Evolutionary conservation across 352 stramenopile genomes (phyloP).

Genomic region (Plasmopara viticola): DNA sequence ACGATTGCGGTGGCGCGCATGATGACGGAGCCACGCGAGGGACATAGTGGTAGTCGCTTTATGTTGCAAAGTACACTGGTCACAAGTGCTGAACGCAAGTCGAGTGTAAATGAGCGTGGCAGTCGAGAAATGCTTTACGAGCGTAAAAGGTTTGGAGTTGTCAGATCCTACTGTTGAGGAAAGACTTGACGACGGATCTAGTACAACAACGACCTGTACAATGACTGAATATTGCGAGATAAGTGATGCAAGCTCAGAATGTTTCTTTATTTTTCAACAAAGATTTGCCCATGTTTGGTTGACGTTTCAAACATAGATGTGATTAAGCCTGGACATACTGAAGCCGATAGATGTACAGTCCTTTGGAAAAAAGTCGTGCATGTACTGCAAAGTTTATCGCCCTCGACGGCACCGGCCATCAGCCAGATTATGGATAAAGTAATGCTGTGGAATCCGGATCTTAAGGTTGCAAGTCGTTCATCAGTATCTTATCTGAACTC

Average conservation of each 20-base stretch:
- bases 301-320: background rate
- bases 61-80: conserved; percentile 6
- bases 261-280: background rate
- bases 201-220: background rate
- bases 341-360: background rate
- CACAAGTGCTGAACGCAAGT: conserved; percentile 12
- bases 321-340: background rate
- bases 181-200: background rate
- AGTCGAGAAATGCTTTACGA: conserved; percentile 15
- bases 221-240: background rate
- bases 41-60: conserved; percentile 18
- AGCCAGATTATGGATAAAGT: too few species aligned
- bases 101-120: conserved; percentile 16
- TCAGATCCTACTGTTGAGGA: background rate
- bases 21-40: conserved; percentile 28
- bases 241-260: too few species aligned
- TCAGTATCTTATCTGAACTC: too few species aligned
- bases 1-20: conserved; percentile 25
- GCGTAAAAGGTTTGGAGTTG: background rate
- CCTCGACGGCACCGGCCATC: too few species aligned
- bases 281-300: background rate
- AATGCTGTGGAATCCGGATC: too few species aligned
- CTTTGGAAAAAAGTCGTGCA: too few species aligned
- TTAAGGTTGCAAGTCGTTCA: too few species aligned
- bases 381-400: too few species aligned